A percentile compares a stretch with the other conserved stretches of the same genome.
Evolutionary conservation across 306 rosid genomes (phyloP).

Genomic region (Corylus americana): DNA sequence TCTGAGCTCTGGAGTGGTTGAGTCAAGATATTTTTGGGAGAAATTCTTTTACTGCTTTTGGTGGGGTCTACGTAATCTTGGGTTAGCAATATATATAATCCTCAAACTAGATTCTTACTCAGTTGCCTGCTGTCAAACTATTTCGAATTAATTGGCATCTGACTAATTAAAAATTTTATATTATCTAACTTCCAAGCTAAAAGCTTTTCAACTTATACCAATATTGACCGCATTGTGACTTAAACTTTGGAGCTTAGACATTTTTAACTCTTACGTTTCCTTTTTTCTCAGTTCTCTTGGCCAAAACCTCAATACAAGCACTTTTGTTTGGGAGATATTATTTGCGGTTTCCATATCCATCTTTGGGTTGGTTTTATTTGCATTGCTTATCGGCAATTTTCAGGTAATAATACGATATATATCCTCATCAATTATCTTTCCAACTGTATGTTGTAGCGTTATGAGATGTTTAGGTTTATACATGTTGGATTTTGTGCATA

Average conservation of each 20-base stretch:
- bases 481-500: neutral
- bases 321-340: conserved; percentile 51
- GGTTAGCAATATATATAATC: conserved; percentile 41
- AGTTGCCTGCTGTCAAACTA: neutral
- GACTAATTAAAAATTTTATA: neutral
- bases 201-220: neutral
- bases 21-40: conserved; percentile 33
- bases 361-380: conserved; percentile 72
- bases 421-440: conserved; percentile 4
- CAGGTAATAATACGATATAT: conserved; percentile 51
- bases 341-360: conserved; percentile 68
- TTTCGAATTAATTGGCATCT: neutral
- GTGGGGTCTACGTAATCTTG: conserved; percentile 88
- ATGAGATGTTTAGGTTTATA: neutral
- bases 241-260: neutral
- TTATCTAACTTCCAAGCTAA: neutral
- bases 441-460: neutral
- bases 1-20: conserved; percentile 45
- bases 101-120: neutral
- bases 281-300: conserved; percentile 70
- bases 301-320: conserved; percentile 74
- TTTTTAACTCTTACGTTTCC: neutral
- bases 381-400: conserved; percentile 85
- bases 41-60: conserved; percentile 84
- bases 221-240: neutral